Base-by-base conservation (phyloP, 441 rosid genomes). In the Populus trichocarpa region DNA sequence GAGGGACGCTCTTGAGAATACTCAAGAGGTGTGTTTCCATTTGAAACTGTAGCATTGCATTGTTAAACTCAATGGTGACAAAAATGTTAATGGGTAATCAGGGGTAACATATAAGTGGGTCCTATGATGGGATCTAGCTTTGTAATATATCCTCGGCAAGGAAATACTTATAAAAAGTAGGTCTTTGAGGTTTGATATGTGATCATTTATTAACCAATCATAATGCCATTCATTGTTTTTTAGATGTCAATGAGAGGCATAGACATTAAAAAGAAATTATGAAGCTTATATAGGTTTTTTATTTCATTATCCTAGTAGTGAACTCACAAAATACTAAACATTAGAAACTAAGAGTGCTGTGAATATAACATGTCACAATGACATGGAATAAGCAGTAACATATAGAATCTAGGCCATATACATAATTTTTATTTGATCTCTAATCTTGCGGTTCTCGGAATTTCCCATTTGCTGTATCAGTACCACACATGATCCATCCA, bases 1-100 rank as follows among this genome's bases (percentile, higher is more conserved):
- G 81, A 88, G 80, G 86, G 94, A 82, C 70, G 85, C 85, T 82
- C 84, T 82, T 69, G 97, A 86, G 84, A 85, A 81, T 86, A 80
- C 78, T 76, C 88, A 80, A 86, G 93, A 91, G 99, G 98, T 96
- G 83, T 78, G 91, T 89, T 82, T 89, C 82, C 75, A 70, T 78
- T 53, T 70, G 18, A 74, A 72, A 81, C 73, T 75, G 75, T 70
- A 9, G 46, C 66, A 20, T 59, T 40, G 53, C 64, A 33, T 66
- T 71, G 42, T 61, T 35, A 76, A 78, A 65, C 67, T 81, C 16
- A 12, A 28, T 53, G 59, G 25, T 38, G 36, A 22, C 67, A 33
- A 69, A 76, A 73, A 40, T 23, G 32, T 26, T 6, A 23, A 36
- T 35, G 23, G 72, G 59, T 1, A 73, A 64, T 57, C 35, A 53